Conservation (phyloP, 306 rosid genomes). For the Pyrus communis region DNA sequence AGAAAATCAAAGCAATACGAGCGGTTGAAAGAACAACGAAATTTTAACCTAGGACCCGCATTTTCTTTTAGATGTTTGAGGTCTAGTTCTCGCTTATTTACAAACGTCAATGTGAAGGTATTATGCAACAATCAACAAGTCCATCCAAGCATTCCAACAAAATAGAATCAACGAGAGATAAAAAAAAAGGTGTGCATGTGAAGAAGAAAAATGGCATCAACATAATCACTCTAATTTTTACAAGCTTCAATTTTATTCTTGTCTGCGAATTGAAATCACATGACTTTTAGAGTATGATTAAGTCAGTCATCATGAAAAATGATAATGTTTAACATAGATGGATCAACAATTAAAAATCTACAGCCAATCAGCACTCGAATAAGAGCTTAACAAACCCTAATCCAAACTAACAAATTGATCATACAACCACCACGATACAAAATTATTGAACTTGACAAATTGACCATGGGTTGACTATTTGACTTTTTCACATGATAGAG, state of each 20-base stretch:
- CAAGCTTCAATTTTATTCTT: too few species aligned
- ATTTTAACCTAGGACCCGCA: neutral
- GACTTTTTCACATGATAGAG: conserved; percentile 21
- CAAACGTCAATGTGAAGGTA: too few species aligned
- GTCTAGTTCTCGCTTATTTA: neutral
- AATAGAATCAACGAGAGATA: neutral
- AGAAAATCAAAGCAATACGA: neutral
- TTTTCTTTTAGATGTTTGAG: neutral
- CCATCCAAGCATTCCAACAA: neutral
- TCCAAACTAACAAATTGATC: neutral
- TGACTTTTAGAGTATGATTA: neutral
- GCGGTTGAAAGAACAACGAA: neutral
- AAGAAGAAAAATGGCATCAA: neutral
- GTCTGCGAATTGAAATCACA: neutral
- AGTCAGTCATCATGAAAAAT: too few species aligned
- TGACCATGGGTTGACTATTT: neutral
- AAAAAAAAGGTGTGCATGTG: neutral
- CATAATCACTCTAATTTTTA: neutral
- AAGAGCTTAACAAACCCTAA: neutral
- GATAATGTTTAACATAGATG: neutral
- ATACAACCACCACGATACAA: neutral
- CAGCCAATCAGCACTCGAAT: neutral
- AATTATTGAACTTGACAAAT: neutral
- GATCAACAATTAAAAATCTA: neutral
- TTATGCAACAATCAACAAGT: neutral